A percentile compares a stretch with the other conserved stretches of the same genome.
phyloP scores from a whole-genome alignment of 1,284 basidiomycete species.

The Neolentinus lepideus region DNA sequence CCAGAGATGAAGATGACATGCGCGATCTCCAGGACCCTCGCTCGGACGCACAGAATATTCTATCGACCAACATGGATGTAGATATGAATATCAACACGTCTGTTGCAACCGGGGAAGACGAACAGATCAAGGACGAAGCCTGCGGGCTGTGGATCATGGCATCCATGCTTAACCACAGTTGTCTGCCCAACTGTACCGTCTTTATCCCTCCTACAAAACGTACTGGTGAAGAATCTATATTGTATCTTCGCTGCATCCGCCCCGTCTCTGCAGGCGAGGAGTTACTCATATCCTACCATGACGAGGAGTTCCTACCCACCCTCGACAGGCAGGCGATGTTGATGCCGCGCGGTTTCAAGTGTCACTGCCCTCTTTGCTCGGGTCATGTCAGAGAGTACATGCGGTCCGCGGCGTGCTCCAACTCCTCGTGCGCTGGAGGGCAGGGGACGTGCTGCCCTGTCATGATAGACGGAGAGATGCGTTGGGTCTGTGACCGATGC shows the following conservation, averaged over 20 bases:
- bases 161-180: slow-evolving; percentile 4
- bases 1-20: slow-evolving; percentile 3
- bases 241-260: slow-evolving; percentile 3
- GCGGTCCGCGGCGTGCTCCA: neutral
- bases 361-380: neutral
- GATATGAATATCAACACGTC: neutral
- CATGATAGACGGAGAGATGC: neutral
- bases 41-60: neutral
- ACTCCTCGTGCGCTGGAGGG: neutral
- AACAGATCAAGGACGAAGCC: slow-evolving; percentile 4
- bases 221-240: neutral
- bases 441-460: neutral
- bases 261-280: slow-evolving; percentile 1
- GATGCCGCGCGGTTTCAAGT: neutral
- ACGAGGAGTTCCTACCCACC: slow-evolving; percentile 1
- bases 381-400: neutral
- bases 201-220: neutral
- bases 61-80: neutral
- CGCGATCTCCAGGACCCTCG: slow-evolving; percentile 2
- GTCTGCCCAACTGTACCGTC: slow-evolving; percentile 3
- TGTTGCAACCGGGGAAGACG: neutral
- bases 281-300: slow-evolving; percentile 1
- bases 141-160: slow-evolving; percentile 4
- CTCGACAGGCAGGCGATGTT: neutral
- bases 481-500: slow-evolving; percentile 2